phyloP scores from a whole-genome alignment of 208 protist species.

The Leishmania amazonensis region DNA sequence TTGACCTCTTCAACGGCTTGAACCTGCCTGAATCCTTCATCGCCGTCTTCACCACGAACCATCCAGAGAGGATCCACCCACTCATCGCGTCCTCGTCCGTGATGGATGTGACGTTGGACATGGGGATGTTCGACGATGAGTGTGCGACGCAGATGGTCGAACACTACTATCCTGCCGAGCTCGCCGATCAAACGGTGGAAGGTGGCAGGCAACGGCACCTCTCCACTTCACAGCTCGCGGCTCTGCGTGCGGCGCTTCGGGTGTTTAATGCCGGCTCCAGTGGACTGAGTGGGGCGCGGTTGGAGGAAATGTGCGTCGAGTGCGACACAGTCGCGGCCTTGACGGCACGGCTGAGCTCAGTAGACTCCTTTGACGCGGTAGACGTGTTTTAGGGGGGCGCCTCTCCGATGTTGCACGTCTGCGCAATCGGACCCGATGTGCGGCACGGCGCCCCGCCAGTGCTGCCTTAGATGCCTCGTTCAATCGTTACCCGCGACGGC shows the following conservation, averaged over 20 bases:
- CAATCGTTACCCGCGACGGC: too few species aligned
- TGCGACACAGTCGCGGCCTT: conserved; percentile 41
- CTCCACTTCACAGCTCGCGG: conserved; percentile 9
- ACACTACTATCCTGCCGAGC: conserved; percentile 58
- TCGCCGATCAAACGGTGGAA: background rate
- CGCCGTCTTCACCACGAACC: conserved; percentile 93
- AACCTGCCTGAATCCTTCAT: conserved; percentile 78
- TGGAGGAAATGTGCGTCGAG: conserved; percentile 63
- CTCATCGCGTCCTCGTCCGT: conserved; percentile 64
- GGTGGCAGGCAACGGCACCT: conserved; percentile 7
- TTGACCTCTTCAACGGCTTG: conserved; percentile 89
- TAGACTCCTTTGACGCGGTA: conserved; percentile 15
- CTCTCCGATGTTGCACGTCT: background rate
- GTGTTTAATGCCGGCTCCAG: conserved; percentile 11
- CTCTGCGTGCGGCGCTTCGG: conserved; percentile 16
- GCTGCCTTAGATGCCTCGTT: too few species aligned
- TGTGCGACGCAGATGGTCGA: conserved; percentile 57
- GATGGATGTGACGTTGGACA: conserved; percentile 65
- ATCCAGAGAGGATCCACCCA: conserved; percentile 80
- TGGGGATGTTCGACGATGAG: conserved; percentile 51
- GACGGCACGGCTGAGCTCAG: conserved; percentile 23
- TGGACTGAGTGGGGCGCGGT: conserved; percentile 39
- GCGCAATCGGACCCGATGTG: background rate
- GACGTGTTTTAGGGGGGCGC: conserved; percentile 40
- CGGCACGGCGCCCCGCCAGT: background rate